Conservation (phyloP, 2,329 filamentous ascomycete genomes). For the Xylaria digitata region DNA sequence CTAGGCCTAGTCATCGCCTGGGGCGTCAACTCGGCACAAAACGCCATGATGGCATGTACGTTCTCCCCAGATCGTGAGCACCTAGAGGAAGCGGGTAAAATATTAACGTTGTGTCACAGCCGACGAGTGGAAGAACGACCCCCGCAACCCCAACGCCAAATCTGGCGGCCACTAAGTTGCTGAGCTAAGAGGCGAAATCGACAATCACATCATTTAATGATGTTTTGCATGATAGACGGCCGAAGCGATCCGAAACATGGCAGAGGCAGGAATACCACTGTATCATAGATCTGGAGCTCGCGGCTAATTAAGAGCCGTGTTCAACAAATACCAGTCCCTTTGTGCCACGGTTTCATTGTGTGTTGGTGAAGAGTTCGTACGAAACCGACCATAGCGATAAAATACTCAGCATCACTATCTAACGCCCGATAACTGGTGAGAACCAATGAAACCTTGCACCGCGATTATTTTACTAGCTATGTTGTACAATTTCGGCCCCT, state of each 20-base stretch:
- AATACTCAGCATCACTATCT: not conserved
- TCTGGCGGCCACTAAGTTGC: conserved; percentile 56
- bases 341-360: conserved; percentile 24
- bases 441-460: not conserved
- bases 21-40: conserved; percentile 87
- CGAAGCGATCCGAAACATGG: conserved; percentile 41
- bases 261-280: conserved; percentile 43
- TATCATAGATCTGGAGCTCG: conserved; percentile 50
- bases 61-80: conserved; percentile 19
- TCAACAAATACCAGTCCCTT: conserved; percentile 38
- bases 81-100: conserved; percentile 1
- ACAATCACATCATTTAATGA: conserved; percentile 32
- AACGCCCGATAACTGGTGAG: not conserved
- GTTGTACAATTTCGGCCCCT: not conserved
- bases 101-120: conserved; percentile 61
- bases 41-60: conserved; percentile 80
- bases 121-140: conserved; percentile 97
- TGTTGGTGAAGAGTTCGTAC: conserved; percentile 12
- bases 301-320: conserved; percentile 40
- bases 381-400: not conserved
- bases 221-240: conserved; percentile 45
- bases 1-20: conserved; percentile 87
- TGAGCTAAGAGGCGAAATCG: conserved; percentile 32
- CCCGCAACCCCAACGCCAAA: conserved; percentile 79
- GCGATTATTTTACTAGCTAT: not conserved